These are phyloP conservation scores for Linderina pennispora DNA, from an alignment of 192 early-diverging fungal species.

Conservation along the genomic window DNA sequence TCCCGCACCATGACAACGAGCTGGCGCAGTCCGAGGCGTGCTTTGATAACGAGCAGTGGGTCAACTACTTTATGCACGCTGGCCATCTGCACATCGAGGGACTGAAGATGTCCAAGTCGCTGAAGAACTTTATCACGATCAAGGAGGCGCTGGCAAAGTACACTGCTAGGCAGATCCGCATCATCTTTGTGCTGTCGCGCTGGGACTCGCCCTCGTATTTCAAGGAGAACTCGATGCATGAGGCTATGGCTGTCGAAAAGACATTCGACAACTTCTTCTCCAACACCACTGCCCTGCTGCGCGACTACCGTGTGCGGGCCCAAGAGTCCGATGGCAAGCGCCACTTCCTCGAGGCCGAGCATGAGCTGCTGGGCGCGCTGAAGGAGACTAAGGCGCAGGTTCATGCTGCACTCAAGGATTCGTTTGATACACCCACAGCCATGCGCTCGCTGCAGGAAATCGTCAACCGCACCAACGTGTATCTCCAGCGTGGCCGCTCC, in stretches of 20 bases:
- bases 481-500: constrained; percentile 58
- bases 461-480: constrained; percentile 73
- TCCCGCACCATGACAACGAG: constrained; percentile 99
- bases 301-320: constrained; percentile 52
- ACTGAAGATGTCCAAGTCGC: constrained; percentile 96
- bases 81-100: constrained; percentile 95
- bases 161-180: constrained; percentile 78
- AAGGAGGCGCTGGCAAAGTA: constrained; percentile 78
- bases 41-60: constrained; percentile 88
- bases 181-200: constrained; percentile 81
- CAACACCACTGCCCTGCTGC: constrained; percentile 70
- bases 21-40: constrained; percentile 93
- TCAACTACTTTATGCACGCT: constrained; percentile 97
- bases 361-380: constrained; percentile 60
- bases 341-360: constrained; percentile 64
- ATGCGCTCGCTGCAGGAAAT: constrained; percentile 77
- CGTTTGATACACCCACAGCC: constrained; percentile 82
- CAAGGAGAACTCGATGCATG: constrained; percentile 65
- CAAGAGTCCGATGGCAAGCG: constrained; percentile 63
- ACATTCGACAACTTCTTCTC: constrained; percentile 88
- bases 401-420: constrained; percentile 86
- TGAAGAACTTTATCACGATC: constrained; percentile 98
- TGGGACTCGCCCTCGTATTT: constrained; percentile 90
- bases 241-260: constrained; percentile 70
- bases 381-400: constrained; percentile 60